Conservation (phyloP, 2,329 filamentous ascomycete species). For the Lachnellula arida region DNA sequence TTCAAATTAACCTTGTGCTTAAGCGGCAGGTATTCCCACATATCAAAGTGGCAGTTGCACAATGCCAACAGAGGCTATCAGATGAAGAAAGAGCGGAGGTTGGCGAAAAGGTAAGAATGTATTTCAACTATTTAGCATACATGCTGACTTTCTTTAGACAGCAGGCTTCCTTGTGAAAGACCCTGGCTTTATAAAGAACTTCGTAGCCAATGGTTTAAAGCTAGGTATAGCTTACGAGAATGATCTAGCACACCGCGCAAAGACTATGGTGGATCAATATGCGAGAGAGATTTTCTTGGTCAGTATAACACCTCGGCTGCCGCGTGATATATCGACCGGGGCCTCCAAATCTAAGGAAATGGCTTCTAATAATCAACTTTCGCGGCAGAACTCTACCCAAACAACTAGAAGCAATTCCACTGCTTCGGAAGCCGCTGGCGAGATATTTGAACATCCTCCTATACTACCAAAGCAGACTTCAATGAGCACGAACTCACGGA, state of each 20-base stretch:
- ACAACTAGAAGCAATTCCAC: not conserved
- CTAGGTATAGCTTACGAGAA: slow-evolving; percentile 4
- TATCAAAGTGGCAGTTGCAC: slow-evolving; percentile 6
- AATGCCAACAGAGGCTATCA: slow-evolving; percentile 3
- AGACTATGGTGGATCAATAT: not conserved
- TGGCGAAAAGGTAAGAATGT: slow-evolving; percentile 8
- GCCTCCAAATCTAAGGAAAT: no score
- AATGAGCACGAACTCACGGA: not conserved
- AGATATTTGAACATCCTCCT: slow-evolving; percentile 3
- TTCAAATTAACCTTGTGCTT: not conserved
- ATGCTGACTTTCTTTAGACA: slow-evolving; percentile 4
- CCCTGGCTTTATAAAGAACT: slow-evolving; percentile 4
- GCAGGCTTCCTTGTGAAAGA: slow-evolving; percentile 4
- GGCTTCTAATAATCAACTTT: no score
- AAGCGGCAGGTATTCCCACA: slow-evolving; percentile 14
- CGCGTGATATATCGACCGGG: not conserved
- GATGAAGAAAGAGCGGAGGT: slow-evolving; percentile 9
- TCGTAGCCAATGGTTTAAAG: slow-evolving; percentile 4
- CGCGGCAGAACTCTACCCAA: no score
- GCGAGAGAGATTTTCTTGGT: not conserved
- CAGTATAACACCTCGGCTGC: no score
- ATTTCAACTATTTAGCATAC: not conserved
- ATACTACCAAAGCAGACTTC: not conserved
- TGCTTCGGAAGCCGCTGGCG: not conserved
- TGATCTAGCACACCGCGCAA: slow-evolving; percentile 1